A percentile compares a stretch with the other conserved stretches of the same genome.
These are phyloP conservation scores for Clarireedia paspali DNA, from an alignment of 2,329 filamentous ascomycete species.

Conservation along the genomic window DNA sequence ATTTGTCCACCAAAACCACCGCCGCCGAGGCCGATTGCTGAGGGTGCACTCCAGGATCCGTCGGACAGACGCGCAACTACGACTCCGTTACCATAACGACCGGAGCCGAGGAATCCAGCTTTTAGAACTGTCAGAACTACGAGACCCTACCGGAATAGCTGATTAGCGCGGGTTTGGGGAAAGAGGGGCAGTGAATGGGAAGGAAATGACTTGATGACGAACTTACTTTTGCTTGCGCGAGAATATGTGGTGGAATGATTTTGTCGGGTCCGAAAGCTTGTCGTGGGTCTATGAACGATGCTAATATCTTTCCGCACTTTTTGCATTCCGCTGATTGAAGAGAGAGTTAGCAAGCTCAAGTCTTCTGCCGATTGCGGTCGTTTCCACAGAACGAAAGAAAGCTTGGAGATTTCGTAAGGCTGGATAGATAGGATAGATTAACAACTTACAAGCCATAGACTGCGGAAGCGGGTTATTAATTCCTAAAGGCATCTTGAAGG, in stretches of 20 bases:
- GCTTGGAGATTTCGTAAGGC: not conserved
- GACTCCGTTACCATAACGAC: constrained; percentile 72
- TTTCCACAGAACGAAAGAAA: not conserved
- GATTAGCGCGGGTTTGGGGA: not conserved
- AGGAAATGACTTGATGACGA: constrained; percentile 15
- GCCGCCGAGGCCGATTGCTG: constrained; percentile 72
- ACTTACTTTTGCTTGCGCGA: constrained; percentile 94
- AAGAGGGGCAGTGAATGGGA: not conserved
- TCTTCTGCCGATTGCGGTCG: not conserved
- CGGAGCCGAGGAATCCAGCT: constrained; percentile 77
- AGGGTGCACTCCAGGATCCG: constrained; percentile 74
- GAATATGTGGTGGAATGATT: constrained; percentile 84
- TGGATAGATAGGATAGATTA: constrained; percentile 8
- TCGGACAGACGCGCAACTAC: constrained; percentile 73
- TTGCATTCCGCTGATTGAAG: constrained; percentile 75
- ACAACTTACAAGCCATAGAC: constrained; percentile 58
- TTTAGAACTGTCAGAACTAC: constrained; percentile 83
- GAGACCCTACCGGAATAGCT: constrained; percentile 48
- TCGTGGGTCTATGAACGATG: constrained; percentile 87
- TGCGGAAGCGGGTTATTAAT: constrained; percentile 60
- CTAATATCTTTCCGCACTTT: constrained; percentile 92
- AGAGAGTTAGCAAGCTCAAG: constrained; percentile 8
- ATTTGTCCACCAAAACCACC: constrained; percentile 82
- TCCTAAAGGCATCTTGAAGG: constrained; percentile 40
- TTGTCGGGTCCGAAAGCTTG: constrained; percentile 95